These are phyloP conservation scores for Flaveria linearis DNA, from an alignment of 129 eudicot genomes.

Conservation along the genomic window DNA sequence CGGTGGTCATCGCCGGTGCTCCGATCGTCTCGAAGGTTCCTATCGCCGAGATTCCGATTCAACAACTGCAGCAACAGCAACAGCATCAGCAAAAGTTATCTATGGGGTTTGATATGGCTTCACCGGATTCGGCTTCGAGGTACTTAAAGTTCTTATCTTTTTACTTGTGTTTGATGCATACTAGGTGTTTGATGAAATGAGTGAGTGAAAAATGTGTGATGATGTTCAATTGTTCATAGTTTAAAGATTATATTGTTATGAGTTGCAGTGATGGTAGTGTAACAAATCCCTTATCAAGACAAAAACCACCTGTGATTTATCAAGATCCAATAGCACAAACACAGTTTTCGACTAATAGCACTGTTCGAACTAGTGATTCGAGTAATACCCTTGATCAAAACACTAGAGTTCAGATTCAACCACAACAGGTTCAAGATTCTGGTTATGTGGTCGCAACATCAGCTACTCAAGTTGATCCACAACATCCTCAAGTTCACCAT, in stretches of 20 bases:
- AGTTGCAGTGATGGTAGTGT: constrained; percentile 74
- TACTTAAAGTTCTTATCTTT: constrained; percentile 16
- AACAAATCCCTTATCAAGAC: constrained; percentile 50
- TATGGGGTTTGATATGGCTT: constrained; percentile 48
- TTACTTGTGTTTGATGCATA: constrained; percentile 1
- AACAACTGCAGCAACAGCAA: constrained; percentile 23
- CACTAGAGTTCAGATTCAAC: constrained; percentile 46
- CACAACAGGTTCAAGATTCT: constrained; percentile 54
- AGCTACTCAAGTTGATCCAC: constrained; percentile 47
- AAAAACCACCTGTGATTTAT: constrained; percentile 46
- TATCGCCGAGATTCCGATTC: constrained; percentile 30
- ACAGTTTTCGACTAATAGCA: constrained; percentile 30
- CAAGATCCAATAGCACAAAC: constrained; percentile 51
- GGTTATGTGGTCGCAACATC: constrained; percentile 38
- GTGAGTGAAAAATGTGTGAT: constrained; percentile 11
- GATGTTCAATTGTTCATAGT: constrained; percentile 10
- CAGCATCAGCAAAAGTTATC: constrained; percentile 45
- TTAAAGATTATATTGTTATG: constrained; percentile 13
- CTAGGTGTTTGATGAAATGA: constrained; percentile 28
- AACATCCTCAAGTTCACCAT: constrained; percentile 56
- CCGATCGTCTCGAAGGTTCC: constrained; percentile 27
- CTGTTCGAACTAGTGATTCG: no score
- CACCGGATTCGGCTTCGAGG: constrained; percentile 88
- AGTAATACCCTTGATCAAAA: constrained; percentile 41
- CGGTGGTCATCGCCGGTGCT: constrained; percentile 31